phyloP scores from a whole-genome alignment of 441 rosid genomes.

The Bruguiera hainesii region DNA sequence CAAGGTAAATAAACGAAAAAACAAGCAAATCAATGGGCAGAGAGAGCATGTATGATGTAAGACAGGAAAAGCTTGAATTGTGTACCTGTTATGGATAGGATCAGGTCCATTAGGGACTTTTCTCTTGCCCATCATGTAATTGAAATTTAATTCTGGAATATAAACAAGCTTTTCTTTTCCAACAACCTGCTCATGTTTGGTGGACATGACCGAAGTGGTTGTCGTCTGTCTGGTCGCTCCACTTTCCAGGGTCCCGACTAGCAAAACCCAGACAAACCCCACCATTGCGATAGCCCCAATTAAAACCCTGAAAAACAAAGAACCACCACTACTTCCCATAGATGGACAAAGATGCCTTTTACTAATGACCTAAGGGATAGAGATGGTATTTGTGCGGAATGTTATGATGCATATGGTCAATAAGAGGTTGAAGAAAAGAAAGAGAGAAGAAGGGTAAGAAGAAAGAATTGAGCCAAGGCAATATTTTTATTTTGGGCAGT shows the following conservation, averaged over 20 bases:
- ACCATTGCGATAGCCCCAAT: slow-evolving; percentile 23
- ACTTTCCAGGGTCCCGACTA: slow-evolving; percentile 27
- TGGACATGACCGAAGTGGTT: neutral
- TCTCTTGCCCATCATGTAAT: slow-evolving; percentile 62
- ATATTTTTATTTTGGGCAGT: slow-evolving; percentile 19
- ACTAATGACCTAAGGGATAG: neutral
- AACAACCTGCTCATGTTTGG: slow-evolving; percentile 15
- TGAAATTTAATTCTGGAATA: slow-evolving; percentile 40
- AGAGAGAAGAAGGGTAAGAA: neutral
- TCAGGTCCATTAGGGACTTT: slow-evolving; percentile 89
- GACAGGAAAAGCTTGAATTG: neutral
- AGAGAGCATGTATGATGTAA: neutral
- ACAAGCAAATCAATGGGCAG: neutral
- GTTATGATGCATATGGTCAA: neutral
- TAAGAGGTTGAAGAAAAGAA: slow-evolving; percentile 3
- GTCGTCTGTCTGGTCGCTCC: slow-evolving; percentile 19
- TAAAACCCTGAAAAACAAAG: slow-evolving; percentile 18
- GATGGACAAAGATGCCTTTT: slow-evolving; percentile 4
- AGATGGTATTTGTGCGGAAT: slow-evolving; percentile 3
- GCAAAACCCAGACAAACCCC: slow-evolving; percentile 33
- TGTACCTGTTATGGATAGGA: slow-evolving; percentile 91
- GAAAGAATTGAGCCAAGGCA: slow-evolving; percentile 21
- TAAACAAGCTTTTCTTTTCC: slow-evolving; percentile 29
- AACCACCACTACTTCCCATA: slow-evolving; percentile 21
- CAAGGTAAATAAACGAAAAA: no score